Evolutionary conservation across 345 rosid genomes (phyloP).

Genomic region (Eucalyptus erythrocorys): DNA sequence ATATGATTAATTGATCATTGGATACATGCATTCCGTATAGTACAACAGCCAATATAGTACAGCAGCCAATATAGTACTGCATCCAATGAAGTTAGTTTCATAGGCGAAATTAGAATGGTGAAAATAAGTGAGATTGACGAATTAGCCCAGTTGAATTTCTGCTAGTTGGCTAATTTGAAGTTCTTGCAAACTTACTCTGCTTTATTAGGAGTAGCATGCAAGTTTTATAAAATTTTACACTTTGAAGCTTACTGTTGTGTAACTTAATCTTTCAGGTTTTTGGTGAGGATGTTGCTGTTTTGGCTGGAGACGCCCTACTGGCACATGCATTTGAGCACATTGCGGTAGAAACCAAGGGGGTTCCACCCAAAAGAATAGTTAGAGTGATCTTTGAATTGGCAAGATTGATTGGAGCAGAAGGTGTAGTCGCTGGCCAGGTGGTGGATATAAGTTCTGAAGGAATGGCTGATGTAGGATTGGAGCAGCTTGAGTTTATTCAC

Average conservation of each 20-base stretch:
- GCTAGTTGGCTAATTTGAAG: background rate
- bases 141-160: background rate
- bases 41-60: background rate
- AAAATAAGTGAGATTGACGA: background rate
- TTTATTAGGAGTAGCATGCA: background rate
- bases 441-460: slow-evolving; percentile 22
- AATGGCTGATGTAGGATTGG: background rate
- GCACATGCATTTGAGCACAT: slow-evolving; percentile 29
- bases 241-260: background rate
- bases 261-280: slow-evolving; percentile 11
- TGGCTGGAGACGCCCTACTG: slow-evolving; percentile 81
- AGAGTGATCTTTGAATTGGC: slow-evolving; percentile 25
- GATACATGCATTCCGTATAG: background rate
- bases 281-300: slow-evolving; percentile 74
- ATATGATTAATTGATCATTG: background rate
- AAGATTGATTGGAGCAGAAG: slow-evolving; percentile 19
- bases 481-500: slow-evolving; percentile 27
- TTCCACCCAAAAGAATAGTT: slow-evolving; percentile 10
- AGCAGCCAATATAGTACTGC: background rate
- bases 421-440: slow-evolving; percentile 24
- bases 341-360: slow-evolving; percentile 9
- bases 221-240: background rate
- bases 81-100: background rate
- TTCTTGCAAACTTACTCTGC: background rate
- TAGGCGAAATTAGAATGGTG: background rate